Evolutionary conservation across 2,329 filamentous ascomycete genomes (phyloP), one percentile per base, ranked within the genome.

Genomic region (Plenodomus biglobosus): DNA sequence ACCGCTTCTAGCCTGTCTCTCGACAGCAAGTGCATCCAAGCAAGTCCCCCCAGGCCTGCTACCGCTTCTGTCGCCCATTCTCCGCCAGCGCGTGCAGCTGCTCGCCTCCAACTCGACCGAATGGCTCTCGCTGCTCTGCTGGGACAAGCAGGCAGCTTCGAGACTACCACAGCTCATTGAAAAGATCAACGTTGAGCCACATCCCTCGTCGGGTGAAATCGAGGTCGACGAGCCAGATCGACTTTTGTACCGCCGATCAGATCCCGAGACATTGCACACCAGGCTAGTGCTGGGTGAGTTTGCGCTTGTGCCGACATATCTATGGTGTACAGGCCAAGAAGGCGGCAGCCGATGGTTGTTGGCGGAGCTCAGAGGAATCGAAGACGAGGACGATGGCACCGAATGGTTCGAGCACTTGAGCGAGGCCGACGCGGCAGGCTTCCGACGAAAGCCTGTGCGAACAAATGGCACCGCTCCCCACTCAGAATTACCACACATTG

Each of bases 121-220:
- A 43, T 92, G 89, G 88, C 80, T 92, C 15, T 79, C 83, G 1
- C 77, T 92, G 24, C 78, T 92, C 19, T 86, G 83, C 65, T 92
- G 89, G 76, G 82, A 88, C 61, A 62, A 77, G 7, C 70, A 78
- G 54, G 74, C 81, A 37, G 82, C 79, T 2, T 75, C 80, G 24
- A 80, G 77, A 55, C 77, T 92, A 16, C 76, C 80, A n/a, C 76
- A 82, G 48, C 75, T 86, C 13, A 83, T 84, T 24, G 79, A 80
- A 58, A 79, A 80, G 46, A 82, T 87, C 44, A 74, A 79, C 38
- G 76, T 92, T 24, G 87, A 92, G 68, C 87, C 87, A n/a, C 89
- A 94, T 62, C 89, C 89, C 2, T 83, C 87, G 3, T 90, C 87
- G 2, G 88, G 88, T 44, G 88, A 92, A 69, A 82, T 92, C 44